These are phyloP conservation scores for Aspergillus costaricaensis DNA, from an alignment of 2,329 filamentous ascomycete species.

Conservation along the genomic window DNA sequence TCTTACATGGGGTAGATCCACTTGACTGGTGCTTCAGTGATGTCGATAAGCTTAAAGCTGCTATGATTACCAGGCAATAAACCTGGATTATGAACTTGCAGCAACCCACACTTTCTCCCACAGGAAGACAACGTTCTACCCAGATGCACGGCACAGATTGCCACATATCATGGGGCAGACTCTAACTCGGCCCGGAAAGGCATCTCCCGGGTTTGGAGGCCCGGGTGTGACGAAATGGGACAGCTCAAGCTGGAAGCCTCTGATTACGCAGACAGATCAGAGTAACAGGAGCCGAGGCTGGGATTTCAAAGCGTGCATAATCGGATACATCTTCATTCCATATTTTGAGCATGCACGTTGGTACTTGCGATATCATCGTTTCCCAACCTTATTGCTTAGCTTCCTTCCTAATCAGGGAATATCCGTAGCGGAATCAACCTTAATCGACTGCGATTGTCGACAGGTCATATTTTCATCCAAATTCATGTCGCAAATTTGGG, in stretches of 20 bases:
- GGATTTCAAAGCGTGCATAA: background rate
- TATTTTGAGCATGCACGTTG: background rate
- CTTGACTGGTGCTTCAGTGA: background rate
- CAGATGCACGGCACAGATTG: background rate
- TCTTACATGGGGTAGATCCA: background rate
- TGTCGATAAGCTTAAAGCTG: background rate
- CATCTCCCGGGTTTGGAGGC: background rate
- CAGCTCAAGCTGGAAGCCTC: background rate
- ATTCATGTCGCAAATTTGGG: background rate
- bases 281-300: background rate
- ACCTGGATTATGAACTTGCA: background rate
- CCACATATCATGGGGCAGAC: background rate
- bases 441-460: background rate
- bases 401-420: background rate
- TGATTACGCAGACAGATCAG: background rate
- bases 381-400: background rate
- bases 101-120: background rate
- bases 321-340: background rate
- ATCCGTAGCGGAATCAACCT: background rate
- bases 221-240: background rate
- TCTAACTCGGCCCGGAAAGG: background rate
- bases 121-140: background rate
- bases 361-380: background rate
- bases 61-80: background rate
- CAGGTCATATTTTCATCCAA: background rate